Evolutionary conservation across 2,329 filamentous ascomycete species (phyloP), one percentile per base, ranked within the genome.

Genomic region (Achaetomium macrosporum): DNA sequence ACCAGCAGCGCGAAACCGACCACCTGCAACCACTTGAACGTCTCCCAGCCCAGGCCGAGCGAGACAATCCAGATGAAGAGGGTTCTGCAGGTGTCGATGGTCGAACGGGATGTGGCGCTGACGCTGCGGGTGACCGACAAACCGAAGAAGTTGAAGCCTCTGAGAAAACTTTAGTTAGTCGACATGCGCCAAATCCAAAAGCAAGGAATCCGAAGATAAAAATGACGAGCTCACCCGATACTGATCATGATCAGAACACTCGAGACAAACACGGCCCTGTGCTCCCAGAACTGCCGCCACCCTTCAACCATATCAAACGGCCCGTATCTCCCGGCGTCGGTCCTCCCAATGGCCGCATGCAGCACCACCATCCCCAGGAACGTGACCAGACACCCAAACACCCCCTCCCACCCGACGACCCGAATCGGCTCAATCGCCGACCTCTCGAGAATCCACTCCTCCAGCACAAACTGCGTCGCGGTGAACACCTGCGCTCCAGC

Each of bases 61-160:
- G 90, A 95, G 13, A 96, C 88, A 29, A 99, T 79, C 93, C 93
- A 99, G 71, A 99, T 97, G 73, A 99, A 97, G 1, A 99, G 81
- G 0, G 93, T 99, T 39, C 92, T 84, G 76, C 91, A 97, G 1
- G 93, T 99, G 69, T 99, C 93, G 63, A 99, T 97, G 31, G 92
- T 97, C 31, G 90, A 95, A 56, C 93, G 84, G 1, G 92, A 90
- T 0, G 93, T 99, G 11, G 93, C 93, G 58, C 88, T 95, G 60
- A 99, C 90, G 57, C 73, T 84, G 55, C 89, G 83, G 1, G 93
- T 99, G 9, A 99, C 92, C 0, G 88, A 93, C 10, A 99, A 81
- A 8, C 93, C 93, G 70, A 99, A 99, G 76, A 95, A 99, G 73
- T 99, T 99, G 81, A 97, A 99, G 50, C 92, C 91, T 58, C 90